Evolutionary conservation across 495 filamentous ascomycete genomes (phyloP).

Genomic region (Aspergillus indologenus): DNA sequence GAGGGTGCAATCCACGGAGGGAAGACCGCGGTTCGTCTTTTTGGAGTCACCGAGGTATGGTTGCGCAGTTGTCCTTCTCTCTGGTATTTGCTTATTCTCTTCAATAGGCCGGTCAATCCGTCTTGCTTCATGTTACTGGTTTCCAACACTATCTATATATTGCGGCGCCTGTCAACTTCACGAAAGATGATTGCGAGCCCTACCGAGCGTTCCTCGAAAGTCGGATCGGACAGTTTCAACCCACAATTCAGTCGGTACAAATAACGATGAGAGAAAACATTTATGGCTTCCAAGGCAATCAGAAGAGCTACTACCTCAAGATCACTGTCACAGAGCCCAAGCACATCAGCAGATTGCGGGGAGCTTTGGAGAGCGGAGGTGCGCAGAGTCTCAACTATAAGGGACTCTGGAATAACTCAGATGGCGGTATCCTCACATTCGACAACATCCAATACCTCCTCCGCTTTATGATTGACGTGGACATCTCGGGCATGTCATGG

Average conservation of each 20-base stretch:
- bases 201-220: slow-evolving; percentile 76
- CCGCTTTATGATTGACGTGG: slow-evolving; percentile 96
- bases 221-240: slow-evolving; percentile 61
- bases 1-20: slow-evolving; percentile 76
- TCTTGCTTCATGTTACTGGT: slow-evolving; percentile 89
- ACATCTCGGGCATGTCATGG: slow-evolving; percentile 95
- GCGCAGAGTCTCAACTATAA: slow-evolving; percentile 72
- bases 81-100: not conserved
- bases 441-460: slow-evolving; percentile 94
- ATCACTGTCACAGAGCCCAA: slow-evolving; percentile 88
- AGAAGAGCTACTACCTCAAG: slow-evolving; percentile 88
- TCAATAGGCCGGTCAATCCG: slow-evolving; percentile 74
- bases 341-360: slow-evolving; percentile 67
- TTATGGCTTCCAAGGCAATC: slow-evolving; percentile 88
- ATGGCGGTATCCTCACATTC: slow-evolving; percentile 75
- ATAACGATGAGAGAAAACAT: slow-evolving; percentile 83
- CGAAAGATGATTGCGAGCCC: slow-evolving; percentile 65
- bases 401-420: slow-evolving; percentile 73
- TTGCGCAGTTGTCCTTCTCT: not conserved
- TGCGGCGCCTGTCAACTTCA: slow-evolving; percentile 80
- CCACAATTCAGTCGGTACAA: slow-evolving; percentile 67
- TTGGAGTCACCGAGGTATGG: slow-evolving; percentile 89
- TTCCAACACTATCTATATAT: slow-evolving; percentile 97
- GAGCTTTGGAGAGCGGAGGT: slow-evolving; percentile 65
- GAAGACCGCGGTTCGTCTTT: slow-evolving; percentile 76